Percentiles rank a stretch among this genome's conserved stretches.
Conservation (phyloP, 257 asterid genomes). For the Solanum sitiens region DNA sequence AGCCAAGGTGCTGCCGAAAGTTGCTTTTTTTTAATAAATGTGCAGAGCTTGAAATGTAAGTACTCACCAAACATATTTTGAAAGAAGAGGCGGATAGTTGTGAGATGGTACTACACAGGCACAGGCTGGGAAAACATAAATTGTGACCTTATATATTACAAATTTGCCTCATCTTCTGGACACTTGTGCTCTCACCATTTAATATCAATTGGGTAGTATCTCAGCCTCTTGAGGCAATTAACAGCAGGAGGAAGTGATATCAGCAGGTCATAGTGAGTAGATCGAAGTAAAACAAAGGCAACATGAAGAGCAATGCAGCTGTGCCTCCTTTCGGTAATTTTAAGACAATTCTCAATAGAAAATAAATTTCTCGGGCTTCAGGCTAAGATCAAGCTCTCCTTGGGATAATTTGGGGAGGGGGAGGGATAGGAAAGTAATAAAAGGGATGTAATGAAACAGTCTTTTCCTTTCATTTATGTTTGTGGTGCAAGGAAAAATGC, state of each 20-base stretch:
- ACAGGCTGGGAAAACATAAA: neutral
- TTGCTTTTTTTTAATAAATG: neutral
- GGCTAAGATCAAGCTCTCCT: neutral
- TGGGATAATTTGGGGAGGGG: neutral
- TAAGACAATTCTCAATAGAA: neutral
- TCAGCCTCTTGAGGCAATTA: neutral
- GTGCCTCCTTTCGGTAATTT: neutral
- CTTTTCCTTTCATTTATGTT: neutral
- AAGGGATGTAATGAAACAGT: neutral
- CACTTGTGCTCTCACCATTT: neutral
- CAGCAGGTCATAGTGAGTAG: neutral
- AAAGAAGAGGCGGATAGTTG: neutral
- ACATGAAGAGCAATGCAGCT: neutral
- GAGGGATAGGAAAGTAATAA: neutral
- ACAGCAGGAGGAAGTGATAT: neutral
- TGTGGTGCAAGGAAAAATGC: neutral
- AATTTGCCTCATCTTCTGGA: neutral
- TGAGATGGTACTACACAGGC: neutral
- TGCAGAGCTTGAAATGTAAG: neutral
- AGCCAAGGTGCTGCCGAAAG: neutral
- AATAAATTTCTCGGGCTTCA: neutral
- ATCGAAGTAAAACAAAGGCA: neutral
- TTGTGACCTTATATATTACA: neutral
- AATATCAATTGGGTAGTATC: neutral
- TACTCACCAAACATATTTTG: neutral